Base-by-base conservation (phyloP, 2,329 filamentous ascomycete species). In the Aureobasidium sp. region DNA sequence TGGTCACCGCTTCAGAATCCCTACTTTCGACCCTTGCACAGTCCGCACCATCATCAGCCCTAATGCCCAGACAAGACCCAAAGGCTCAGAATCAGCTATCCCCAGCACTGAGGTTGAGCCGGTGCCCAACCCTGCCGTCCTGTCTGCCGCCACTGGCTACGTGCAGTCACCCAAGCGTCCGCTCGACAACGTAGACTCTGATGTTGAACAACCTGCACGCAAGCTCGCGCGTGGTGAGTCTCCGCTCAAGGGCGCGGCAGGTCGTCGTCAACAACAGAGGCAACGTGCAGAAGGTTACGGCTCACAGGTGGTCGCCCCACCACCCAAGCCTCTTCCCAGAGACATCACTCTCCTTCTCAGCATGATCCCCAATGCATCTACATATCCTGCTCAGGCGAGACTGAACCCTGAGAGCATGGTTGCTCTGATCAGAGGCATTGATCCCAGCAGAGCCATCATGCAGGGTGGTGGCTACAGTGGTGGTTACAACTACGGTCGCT, bases 201-300 rank as follows among this genome's bases (percentile, higher is more conserved):
- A 90, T 41, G 86, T 87, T 63, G 85, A 87, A 60, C 77, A 81
- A 66, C 87, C 89, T 25, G 90, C 91, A 1, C 89, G 92, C 67
- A 97, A 97, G 73, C 82, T 97, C 57, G 84, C 87, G 51, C 86
- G 95, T 48, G 92, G 88, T n/a, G 91, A 90, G 61, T 97, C 93
- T 5, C 94, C 95, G 0, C 81, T 97, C 41, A 99, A 97, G 73
- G 91, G 91, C 14, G 90, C 90, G 1, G 91, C 93, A 41, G 90
- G 91, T 30, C 87, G 92, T 61, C 87, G 92, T 95, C 27, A 90
- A 94, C 68, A 64, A 89, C 94, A 67, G 60, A 39, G 61, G 70
- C 86, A 90, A 65, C 37, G 65, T 59, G 45, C 63, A 61, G 37
- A 62, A 53, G 39, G 62, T 50, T 51, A 65, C 58, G 41, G 63